These are phyloP conservation scores for Alternaria rosae DNA, from an alignment of 2,329 filamentous ascomycete genomes.

Conservation along the genomic window DNA sequence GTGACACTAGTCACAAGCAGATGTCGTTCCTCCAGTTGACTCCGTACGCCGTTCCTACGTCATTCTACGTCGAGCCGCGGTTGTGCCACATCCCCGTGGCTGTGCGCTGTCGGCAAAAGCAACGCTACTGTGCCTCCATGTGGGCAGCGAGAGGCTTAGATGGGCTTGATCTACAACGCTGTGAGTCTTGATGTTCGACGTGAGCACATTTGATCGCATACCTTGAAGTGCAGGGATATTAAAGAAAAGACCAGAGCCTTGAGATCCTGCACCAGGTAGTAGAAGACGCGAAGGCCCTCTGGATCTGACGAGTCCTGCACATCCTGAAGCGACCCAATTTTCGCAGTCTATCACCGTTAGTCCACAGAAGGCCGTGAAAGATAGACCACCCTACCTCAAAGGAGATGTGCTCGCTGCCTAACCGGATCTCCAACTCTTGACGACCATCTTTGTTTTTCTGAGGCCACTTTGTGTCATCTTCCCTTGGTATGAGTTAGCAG, in stretches of 20 bases:
- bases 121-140: background rate
- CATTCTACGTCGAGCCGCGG: background rate
- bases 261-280: slow-evolving; percentile 96
- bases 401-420: slow-evolving; percentile 95
- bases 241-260: slow-evolving; percentile 97
- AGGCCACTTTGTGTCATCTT: slow-evolving; percentile 98
- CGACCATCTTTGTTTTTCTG: slow-evolving; percentile 99
- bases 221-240: slow-evolving; percentile 97
- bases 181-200: slow-evolving; percentile 7
- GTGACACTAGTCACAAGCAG: background rate
- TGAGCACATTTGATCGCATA: slow-evolving; percentile 33
- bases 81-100: slow-evolving; percentile 1
- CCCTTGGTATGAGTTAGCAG: slow-evolving; percentile 63
- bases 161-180: slow-evolving; percentile 70
- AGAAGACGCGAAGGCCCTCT: slow-evolving; percentile 95
- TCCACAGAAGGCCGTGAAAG: no score
- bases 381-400: slow-evolving; percentile 75
- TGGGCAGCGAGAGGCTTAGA: slow-evolving; percentile 53
- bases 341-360: slow-evolving; percentile 76
- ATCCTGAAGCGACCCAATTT: slow-evolving; percentile 96
- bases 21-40: background rate
- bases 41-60: slow-evolving; percentile 2
- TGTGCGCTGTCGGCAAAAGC: background rate
- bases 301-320: slow-evolving; percentile 96
- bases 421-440: slow-evolving; percentile 92